Evolutionary conservation across 2,329 filamentous ascomycete genomes (phyloP).

Genomic region (Alternaria consortialis): DNA sequence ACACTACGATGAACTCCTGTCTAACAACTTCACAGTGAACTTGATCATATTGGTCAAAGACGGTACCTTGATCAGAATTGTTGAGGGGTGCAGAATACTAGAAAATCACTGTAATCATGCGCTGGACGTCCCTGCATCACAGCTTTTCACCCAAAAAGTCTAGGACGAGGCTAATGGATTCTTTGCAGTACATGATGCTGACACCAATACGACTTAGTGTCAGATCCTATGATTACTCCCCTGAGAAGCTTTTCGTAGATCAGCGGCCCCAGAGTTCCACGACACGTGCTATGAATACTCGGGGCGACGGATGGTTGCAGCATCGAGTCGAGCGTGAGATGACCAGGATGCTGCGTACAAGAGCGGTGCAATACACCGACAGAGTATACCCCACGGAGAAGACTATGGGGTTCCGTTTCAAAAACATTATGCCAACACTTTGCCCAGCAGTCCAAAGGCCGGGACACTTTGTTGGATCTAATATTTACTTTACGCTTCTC

Average conservation of each 20-base stretch:
- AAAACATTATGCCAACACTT: slow-evolving; percentile 23
- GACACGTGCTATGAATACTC: not conserved
- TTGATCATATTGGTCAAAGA: not conserved
- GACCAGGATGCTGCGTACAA: not conserved
- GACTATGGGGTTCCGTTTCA: slow-evolving; percentile 26
- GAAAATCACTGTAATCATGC: not conserved
- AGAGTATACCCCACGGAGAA: slow-evolving; percentile 22
- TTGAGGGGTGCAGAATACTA: not conserved
- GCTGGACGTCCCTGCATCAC: not conserved
- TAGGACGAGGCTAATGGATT: not conserved
- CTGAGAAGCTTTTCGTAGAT: not conserved
- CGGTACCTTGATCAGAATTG: not conserved
- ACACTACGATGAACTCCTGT: not conserved
- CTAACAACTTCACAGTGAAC: not conserved
- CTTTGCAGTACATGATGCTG: not conserved
- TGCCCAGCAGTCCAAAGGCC: slow-evolving; percentile 19
- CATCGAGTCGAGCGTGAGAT: slow-evolving; percentile 1
- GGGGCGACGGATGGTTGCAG: slow-evolving; percentile 16
- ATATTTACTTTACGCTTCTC: not conserved
- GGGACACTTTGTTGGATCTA: not conserved
- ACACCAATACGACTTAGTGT: not conserved
- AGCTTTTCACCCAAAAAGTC: not conserved
- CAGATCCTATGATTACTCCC: not conserved
- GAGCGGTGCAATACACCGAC: slow-evolving; percentile 6
- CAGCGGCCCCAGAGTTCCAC: not conserved